Evolutionary conservation across 371 early-diverging fungal species (phyloP), one percentile per base, ranked within the genome.

Genomic region (Pancytospora philotis): DNA sequence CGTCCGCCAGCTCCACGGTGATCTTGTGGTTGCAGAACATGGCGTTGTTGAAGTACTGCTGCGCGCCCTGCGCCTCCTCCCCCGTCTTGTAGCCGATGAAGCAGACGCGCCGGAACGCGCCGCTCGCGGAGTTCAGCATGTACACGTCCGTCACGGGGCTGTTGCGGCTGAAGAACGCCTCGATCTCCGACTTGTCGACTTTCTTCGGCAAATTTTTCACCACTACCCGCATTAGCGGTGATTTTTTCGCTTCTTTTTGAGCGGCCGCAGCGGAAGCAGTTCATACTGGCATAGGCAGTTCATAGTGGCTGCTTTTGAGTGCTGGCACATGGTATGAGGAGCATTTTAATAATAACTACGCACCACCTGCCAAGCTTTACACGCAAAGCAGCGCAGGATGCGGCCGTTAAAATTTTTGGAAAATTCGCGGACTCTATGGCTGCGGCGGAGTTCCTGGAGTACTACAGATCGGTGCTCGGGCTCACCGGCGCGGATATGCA

Each of bases 161-260:
- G 22, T 69, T 58, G 39, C 53, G 69, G 6, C 62, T 61, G 52
- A 79, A 79, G 57, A 64, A 37, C 30, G 52, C 50, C 59, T 51
- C 45, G 41, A 81, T 68, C 31, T 72, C 66, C 0, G 39, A 28
- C 67, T 77, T 56, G 37, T 69, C 74, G 34, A 61, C 60, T 19
- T n/a, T 52, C 57, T 48, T 10, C 58, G 81, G 79, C 1, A 81
- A 56, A 69, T 81, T 77, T 72, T 81, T 81, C 10, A 76, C 50
- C 16, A 81, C 61, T 22, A 79, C 69, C 62, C 81, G 55, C 77
- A 78, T 81, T 22, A 45, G 45, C 16, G 45, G 22, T 45, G 16
- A 45, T 45, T 45, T 45, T 45, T 45, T 45, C 22, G 22, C 16
- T 16, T 16, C 22, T 16, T 45, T 45, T 45, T 45, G 16, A 22